Evolutionary conservation across 108 stramenopile genomes (phyloP), one percentile per base, ranked within the genome.

Genomic region (Skeletonema tropicum): DNA sequence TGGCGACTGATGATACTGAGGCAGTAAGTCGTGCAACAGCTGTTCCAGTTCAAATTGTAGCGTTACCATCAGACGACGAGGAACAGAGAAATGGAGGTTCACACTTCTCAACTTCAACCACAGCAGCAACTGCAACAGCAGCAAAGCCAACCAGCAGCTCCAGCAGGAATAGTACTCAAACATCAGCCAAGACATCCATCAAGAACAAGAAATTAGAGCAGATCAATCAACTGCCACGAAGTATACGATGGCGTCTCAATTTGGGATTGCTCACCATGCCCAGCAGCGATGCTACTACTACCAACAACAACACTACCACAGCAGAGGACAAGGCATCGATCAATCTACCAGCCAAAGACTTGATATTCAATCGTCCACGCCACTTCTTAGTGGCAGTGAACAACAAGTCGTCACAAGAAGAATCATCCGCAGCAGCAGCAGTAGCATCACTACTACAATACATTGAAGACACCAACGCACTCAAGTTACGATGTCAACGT

Each of bases 231-330:
- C 60, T 77, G 0, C 77, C 77, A 49, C 38, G 77, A 64, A 67
- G 70, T 60, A 70, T 78, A 11, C 70, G 77, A 78, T 78, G 77
- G 77, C 77, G 77, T 19, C 58, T 78, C 6, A 48, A 57, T 49
- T 71, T 78, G 64, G 70, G 70, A 2, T 6, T 78, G 13, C 49
- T 78, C 11, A 71, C 64, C 12, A 70, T 39, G 48, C 77, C 70
- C 33, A 41, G 21, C 29, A 8, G n/a, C 21, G 57, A 65, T 29
- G 26, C 57, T 21, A 1, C 45, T 8, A 26, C 66, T 14, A 6
- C 10, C 1, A 6, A 0, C 5, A 46, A 1, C 5, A 13, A 8
- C 10, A 30, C 5, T 8, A 23, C 25, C 6, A 70, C 69, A 42
- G 13, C 59, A 59, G 41, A 38, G 26, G 11, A 64, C 60, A 65